Conservation (phyloP, 345 rosid genomes). For the Barbarea vulgaris region DNA sequence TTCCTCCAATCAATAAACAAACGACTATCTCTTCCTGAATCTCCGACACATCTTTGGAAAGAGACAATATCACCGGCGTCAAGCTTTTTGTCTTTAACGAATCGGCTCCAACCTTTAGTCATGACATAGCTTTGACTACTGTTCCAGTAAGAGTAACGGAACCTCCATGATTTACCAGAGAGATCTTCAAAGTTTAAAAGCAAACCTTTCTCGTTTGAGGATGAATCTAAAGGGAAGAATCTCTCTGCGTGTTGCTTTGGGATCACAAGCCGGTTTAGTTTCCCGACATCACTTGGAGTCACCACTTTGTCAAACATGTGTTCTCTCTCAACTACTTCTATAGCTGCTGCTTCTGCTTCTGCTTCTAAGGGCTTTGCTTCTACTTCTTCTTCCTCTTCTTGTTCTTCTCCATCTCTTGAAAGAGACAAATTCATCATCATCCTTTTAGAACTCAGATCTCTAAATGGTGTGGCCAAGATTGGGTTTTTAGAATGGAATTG, state of each 20-base stretch:
- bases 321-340: conserved; percentile 58
- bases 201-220: conserved; percentile 68
- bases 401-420: conserved; percentile 41
- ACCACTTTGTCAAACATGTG: conserved; percentile 86
- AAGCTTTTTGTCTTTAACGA: conserved; percentile 92
- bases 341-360: conserved; percentile 32
- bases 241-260: conserved; percentile 88
- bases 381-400: conserved; percentile 23
- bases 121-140: conserved; percentile 97
- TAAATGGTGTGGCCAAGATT: conserved; percentile 2
- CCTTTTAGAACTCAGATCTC: conserved; percentile 35
- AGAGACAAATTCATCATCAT: conserved; percentile 57
- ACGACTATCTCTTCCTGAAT: conserved; percentile 51
- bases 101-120: conserved; percentile 98
- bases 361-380: conserved; percentile 28
- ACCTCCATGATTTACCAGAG: conserved; percentile 76
- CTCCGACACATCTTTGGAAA: conserved; percentile 74
- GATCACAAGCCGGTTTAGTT: conserved; percentile 75
- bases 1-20: conserved; percentile 88
- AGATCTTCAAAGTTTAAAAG: conserved; percentile 85
- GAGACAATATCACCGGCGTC: conserved; percentile 94
- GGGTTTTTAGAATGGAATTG: not conserved
- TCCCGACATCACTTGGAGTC: conserved; percentile 86
- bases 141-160: conserved; percentile 94
- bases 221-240: conserved; percentile 66